Conservation (phyloP, 352 stramenopile genomes). For the Phytopythium montanum region DNA sequence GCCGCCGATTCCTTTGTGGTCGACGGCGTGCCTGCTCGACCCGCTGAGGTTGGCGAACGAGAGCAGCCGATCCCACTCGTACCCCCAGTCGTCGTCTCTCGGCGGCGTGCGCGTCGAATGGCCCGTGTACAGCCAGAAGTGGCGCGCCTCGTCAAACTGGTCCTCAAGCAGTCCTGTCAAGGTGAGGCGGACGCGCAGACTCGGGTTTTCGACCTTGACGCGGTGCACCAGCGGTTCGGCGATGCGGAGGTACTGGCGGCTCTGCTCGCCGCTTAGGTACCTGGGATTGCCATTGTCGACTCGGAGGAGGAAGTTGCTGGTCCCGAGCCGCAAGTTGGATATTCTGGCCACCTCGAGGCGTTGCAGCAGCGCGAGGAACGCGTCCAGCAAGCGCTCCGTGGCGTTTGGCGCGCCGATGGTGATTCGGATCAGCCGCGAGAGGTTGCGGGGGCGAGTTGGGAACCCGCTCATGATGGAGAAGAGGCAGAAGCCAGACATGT, state of each 20-base stretch:
- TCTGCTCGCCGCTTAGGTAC: background rate
- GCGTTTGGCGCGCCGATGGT: background rate
- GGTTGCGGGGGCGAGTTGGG: no score
- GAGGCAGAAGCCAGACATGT: background rate
- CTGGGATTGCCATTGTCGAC: background rate
- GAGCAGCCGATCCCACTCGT: background rate
- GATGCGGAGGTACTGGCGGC: background rate
- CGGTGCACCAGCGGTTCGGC: background rate
- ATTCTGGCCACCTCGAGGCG: background rate
- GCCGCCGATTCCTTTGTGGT: no score
- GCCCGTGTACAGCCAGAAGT: background rate
- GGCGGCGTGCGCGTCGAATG: background rate
- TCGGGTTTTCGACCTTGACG: background rate
- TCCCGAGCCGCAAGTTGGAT: background rate
- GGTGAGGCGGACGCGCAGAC: background rate
- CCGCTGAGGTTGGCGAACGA: background rate
- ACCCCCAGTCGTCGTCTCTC: background rate
- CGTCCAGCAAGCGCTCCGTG: background rate
- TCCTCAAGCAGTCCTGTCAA: background rate
- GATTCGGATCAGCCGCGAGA: background rate
- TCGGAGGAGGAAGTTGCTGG: background rate
- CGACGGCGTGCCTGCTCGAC: no score
- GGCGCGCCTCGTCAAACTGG: background rate
- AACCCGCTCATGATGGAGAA: background rate
- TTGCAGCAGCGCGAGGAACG: background rate